Evolutionary conservation across 2,329 filamentous ascomycete genomes (phyloP), one percentile per base, ranked within the genome.

Genomic region (Xylariaceae sp.): DNA sequence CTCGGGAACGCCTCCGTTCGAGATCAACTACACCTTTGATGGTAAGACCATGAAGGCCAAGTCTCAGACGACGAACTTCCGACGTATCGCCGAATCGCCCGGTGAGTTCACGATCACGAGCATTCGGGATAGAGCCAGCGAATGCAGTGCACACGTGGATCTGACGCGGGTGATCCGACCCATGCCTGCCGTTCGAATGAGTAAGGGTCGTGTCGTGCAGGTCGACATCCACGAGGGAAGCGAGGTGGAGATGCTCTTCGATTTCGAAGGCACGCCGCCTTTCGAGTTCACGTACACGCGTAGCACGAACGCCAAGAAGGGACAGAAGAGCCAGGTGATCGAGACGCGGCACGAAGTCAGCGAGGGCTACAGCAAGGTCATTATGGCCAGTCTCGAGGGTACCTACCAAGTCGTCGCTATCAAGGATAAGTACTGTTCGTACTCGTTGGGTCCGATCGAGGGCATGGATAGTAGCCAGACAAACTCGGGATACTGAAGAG

Each of bases 241-340:
- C 62, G 89, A 95, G 72, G 92, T 94, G 0, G 90, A 97, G 71
- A 92, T 99, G 55, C 78, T 91, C 6, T 97, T 99, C 68, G 90
- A 96, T 69, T 99, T 99, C 76, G 92, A 89, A 78, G 94, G 95
- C 58, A 92, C 90, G 4, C 92, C 94, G 62, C 94, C 94, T 1
- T 99, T 99, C 70, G 94, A 97, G 75, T 99, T 97, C 72, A 97
- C 93, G 59, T 97, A 96, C 74, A 97, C 92, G 17, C 83, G 94
- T 62, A 94, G 88, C 74, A 90, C 90, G 50, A 96, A 96, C 72
- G 87, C 86, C 57, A 88, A 83, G 60, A 91, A 87, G 76, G 88
- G 88, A 1, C 89, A 91, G 73, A 89, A 86, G 70, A 85, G 88
- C 44, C 82, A 87, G 68, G 84, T 99, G 39, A 80, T 99, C 15